Evolutionary conservation across 345 rosid genomes (phyloP).

Genomic region (Crucihimalaya himalaica): DNA sequence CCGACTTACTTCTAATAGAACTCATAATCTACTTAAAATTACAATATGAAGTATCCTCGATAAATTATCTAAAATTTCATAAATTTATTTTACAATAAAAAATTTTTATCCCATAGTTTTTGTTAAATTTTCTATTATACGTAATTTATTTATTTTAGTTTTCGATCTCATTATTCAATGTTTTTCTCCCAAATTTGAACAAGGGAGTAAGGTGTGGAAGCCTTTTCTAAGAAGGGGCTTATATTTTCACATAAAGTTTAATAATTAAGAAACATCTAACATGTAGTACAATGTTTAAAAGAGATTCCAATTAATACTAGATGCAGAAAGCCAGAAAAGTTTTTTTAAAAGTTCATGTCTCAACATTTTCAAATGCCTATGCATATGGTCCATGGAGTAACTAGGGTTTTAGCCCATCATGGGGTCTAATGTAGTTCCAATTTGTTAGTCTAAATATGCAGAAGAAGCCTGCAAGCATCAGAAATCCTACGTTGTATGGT

Average conservation of each 20-base stretch:
- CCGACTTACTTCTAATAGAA: neutral
- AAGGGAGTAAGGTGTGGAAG: neutral
- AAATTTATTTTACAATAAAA: neutral
- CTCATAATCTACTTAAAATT: neutral
- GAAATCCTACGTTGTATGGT: neutral
- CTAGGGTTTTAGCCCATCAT: constrained; percentile 24
- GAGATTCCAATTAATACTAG: constrained; percentile 20
- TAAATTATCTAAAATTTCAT: too few species aligned
- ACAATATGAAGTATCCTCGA: neutral
- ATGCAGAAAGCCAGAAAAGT: neutral
- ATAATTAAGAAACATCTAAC: neutral
- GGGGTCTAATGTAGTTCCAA: constrained; percentile 25
- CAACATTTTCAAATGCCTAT: neutral
- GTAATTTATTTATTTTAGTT: neutral
- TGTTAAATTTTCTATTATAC: too few species aligned
- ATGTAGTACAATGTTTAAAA: neutral
- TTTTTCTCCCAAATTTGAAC: too few species aligned
- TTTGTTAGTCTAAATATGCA: constrained; percentile 33
- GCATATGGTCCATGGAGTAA: constrained; percentile 19
- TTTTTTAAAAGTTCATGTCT: neutral
- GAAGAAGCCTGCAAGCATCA: constrained; percentile 29
- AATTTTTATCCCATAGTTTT: neutral
- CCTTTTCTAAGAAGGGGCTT: neutral
- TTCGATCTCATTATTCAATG: too few species aligned
- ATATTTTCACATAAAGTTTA: neutral